Evolutionary conservation across 305 asterid species (phyloP).

Genomic region (Stenogyne calaminthoides): DNA sequence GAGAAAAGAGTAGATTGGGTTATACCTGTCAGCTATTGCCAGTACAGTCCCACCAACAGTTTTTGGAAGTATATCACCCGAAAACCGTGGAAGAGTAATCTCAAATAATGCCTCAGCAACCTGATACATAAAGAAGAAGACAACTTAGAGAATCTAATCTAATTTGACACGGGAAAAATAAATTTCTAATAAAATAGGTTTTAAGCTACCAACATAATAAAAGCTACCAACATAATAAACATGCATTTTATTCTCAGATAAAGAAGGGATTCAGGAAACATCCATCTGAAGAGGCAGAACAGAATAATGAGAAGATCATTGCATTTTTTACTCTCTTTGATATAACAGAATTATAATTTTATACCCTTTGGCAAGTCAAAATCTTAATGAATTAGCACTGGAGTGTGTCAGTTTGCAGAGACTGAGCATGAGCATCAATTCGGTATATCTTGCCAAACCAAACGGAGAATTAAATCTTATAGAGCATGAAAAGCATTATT

Average conservation of each 20-base stretch:
- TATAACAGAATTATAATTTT: not conserved
- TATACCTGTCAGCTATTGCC: conserved; percentile 90
- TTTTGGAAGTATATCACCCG: conserved; percentile 88
- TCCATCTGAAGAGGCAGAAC: conserved; percentile 21
- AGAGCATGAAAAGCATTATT: conserved; percentile 20
- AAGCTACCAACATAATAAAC: conserved; percentile 24
- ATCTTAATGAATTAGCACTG: conserved; percentile 8
- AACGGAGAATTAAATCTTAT: not conserved
- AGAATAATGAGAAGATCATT: conserved; percentile 1
- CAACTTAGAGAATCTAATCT: conserved; percentile 25
- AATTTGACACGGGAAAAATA: conserved; percentile 3
- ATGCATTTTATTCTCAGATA: conserved; percentile 23
- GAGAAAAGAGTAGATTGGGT: conserved; percentile 21
- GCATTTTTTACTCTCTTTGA: conserved; percentile 20
- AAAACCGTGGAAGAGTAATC: conserved; percentile 89
- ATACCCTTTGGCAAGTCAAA: not conserved
- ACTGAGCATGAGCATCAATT: conserved; percentile 18
- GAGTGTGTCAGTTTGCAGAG: conserved; percentile 9
- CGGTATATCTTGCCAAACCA: conserved; percentile 12
- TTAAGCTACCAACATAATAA: conserved; percentile 25
- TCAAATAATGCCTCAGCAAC: conserved; percentile 87
- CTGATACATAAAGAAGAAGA: conserved; percentile 42
- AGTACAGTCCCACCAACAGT: conserved; percentile 79
- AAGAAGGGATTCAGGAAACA: conserved; percentile 12
- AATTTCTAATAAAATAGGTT: not conserved